These are phyloP conservation scores for Taiwanofungus camphoratus DNA, from an alignment of 1,284 basidiomycete genomes.

Conservation along the genomic window DNA sequence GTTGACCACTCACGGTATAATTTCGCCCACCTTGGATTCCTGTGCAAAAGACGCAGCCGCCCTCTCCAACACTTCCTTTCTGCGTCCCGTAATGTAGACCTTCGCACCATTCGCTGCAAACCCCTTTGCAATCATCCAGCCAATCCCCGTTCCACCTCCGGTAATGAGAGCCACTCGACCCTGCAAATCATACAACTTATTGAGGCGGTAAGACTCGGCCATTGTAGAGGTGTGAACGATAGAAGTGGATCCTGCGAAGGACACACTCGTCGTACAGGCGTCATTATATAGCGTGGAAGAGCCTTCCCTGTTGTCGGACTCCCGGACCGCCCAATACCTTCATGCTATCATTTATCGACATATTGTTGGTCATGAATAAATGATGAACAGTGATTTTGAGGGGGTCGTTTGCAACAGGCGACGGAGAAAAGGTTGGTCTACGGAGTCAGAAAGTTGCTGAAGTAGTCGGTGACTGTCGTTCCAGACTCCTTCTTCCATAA, in stretches of 20 bases:
- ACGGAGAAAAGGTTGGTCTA: too few relatives aligned
- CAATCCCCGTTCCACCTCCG: slow-evolving; percentile 79
- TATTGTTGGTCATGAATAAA: too few relatives aligned
- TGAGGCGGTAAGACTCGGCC: slow-evolving; percentile 12
- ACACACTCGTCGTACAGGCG: not conserved
- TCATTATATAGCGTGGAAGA: not conserved
- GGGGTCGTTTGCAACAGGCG: too few relatives aligned
- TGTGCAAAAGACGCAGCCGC: slow-evolving; percentile 43
- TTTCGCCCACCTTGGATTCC: slow-evolving; percentile 36
- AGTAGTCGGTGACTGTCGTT: too few relatives aligned
- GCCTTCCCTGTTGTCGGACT: not conserved
- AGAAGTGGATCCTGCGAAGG: not conserved
- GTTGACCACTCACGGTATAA: slow-evolving; percentile 47
- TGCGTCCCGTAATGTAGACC: slow-evolving; percentile 74
- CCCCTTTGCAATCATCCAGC: slow-evolving; percentile 68
- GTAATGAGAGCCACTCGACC: slow-evolving; percentile 69
- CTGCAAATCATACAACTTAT: slow-evolving; percentile 51
- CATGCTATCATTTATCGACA: too few relatives aligned
- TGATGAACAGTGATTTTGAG: too few relatives aligned
- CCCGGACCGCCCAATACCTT: not conserved
- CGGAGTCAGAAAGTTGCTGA: too few relatives aligned
- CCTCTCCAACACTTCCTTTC: slow-evolving; percentile 57
- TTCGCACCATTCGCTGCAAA: slow-evolving; percentile 75
- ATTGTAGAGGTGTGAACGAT: not conserved
- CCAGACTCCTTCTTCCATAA: too few relatives aligned